Conservation (phyloP, 305 asterid genomes). For the Fraxinus latifolia region DNA sequence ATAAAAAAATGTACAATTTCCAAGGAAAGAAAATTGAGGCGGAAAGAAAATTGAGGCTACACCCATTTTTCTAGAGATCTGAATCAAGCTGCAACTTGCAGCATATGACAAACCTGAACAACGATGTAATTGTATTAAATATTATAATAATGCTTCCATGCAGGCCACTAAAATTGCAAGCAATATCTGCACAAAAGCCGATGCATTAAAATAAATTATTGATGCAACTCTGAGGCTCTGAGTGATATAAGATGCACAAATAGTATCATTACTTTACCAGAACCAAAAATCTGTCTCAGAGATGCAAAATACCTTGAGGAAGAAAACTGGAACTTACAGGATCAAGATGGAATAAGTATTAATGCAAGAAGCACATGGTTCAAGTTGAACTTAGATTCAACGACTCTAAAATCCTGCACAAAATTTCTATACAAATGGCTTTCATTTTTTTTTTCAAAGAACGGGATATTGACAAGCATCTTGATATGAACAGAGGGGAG, state of each 20-base stretch:
- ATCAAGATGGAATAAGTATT: neutral
- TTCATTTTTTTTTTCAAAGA: neutral
- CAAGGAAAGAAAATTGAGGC: neutral
- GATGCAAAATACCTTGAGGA: neutral
- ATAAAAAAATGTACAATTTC: neutral
- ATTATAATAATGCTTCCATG: neutral
- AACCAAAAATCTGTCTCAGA: neutral
- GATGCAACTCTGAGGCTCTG: neutral
- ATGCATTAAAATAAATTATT: neutral
- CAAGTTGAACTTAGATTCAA: neutral
- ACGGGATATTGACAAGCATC: neutral
- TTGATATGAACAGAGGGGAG: neutral
- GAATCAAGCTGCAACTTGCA: neutral
- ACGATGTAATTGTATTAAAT: neutral
- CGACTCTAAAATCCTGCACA: neutral
- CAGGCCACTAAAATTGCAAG: neutral
- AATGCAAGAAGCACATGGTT: neutral
- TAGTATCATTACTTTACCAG: neutral
- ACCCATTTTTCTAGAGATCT: neutral
- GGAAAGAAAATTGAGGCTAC: neutral
- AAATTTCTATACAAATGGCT: neutral
- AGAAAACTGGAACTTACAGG: neutral
- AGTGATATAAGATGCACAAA: neutral
- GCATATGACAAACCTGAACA: neutral
- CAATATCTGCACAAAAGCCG: neutral